These are phyloP conservation scores for Solanum lycopersicoides DNA, from an alignment of 257 asterid species.

Conservation along the genomic window DNA sequence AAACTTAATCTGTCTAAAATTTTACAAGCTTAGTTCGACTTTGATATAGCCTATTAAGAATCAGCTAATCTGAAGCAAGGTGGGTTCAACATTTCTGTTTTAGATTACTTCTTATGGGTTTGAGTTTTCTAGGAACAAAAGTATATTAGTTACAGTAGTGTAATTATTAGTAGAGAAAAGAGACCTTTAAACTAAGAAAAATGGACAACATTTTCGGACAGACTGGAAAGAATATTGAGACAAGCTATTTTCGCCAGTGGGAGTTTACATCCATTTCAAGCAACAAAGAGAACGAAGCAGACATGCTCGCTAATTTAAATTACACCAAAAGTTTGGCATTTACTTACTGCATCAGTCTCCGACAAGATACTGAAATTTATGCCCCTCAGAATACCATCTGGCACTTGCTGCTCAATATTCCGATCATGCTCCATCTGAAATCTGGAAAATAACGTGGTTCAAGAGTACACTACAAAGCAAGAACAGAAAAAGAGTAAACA, in stretches of 20 bases:
- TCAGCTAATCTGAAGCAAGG: neutral
- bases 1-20: neutral
- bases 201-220: neutral
- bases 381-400: constrained; percentile 41
- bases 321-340: neutral
- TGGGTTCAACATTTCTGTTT: neutral
- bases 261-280: neutral
- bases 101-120: neutral
- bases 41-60: neutral
- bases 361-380: constrained; percentile 51
- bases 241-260: neutral
- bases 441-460: neutral
- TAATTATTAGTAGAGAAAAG: neutral
- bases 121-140: neutral
- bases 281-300: neutral
- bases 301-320: neutral
- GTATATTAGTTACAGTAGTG: neutral
- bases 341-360: constrained; percentile 78
- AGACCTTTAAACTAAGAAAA: neutral
- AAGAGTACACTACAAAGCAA: neutral
- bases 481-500: neutral
- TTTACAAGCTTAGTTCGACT: neutral
- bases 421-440: constrained; percentile 42
- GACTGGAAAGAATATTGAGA: neutral
- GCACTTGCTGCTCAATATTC: constrained; percentile 30